phyloP scores from a whole-genome alignment of 768 basidiomycete genomes.

The Cubamyces lactineus region DNA sequence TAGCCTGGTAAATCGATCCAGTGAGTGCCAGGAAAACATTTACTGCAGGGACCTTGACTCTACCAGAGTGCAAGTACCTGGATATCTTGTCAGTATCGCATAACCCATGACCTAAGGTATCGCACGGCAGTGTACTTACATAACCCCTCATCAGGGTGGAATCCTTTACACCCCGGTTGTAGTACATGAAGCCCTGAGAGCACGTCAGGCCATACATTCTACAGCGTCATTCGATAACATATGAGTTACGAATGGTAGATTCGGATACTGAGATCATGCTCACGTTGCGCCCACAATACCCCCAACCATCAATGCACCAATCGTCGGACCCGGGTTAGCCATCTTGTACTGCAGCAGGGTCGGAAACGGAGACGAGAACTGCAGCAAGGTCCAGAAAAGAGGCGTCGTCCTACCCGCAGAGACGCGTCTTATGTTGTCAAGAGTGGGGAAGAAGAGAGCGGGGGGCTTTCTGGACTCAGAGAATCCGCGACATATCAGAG shows the following conservation, averaged over 20 bases:
- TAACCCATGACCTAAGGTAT: too few species aligned
- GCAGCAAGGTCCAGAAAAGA: background rate
- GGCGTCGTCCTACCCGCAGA: background rate
- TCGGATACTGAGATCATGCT: background rate
- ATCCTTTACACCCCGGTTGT: constrained; percentile 6
- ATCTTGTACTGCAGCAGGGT: background rate
- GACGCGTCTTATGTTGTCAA: background rate
- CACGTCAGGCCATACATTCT: constrained; percentile 15
- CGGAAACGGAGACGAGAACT: background rate
- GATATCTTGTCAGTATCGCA: background rate
- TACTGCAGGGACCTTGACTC: background rate
- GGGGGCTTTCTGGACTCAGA: background rate
- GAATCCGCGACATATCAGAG: background rate
- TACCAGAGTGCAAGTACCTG: constrained; percentile 11
- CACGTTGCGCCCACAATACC: constrained; percentile 15
- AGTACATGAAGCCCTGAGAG: constrained; percentile 14
- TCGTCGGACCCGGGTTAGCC: background rate
- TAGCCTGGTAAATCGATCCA: background rate
- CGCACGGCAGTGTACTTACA: background rate
- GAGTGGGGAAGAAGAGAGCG: background rate
- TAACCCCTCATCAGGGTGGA: background rate
- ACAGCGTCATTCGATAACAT: background rate
- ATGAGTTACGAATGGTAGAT: background rate
- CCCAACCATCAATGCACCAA: constrained; percentile 13
- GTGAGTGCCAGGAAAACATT: too few species aligned